phyloP scores from a whole-genome alignment of 2,329 filamentous ascomycete species.

The Fusarium tuaranense region DNA sequence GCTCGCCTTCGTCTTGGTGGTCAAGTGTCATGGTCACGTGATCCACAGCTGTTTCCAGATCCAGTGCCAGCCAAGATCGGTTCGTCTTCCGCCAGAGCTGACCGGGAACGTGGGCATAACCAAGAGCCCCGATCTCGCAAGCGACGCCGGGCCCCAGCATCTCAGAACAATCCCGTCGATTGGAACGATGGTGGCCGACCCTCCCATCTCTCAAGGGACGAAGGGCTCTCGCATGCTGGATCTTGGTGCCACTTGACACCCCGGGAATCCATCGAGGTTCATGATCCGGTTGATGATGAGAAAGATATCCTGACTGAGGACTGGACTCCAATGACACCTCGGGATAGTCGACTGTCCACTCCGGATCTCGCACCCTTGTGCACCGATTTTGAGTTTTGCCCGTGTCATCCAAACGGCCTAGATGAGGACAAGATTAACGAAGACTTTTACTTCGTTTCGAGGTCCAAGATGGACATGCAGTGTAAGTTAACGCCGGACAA shows the following conservation, averaged over 20 bases:
- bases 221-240: constrained; percentile 27
- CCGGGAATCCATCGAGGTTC: background rate
- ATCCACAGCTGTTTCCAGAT: constrained; percentile 2
- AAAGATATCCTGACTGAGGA: constrained; percentile 6
- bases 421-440: constrained; percentile 33
- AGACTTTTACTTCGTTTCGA: constrained; percentile 36
- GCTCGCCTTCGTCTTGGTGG: background rate
- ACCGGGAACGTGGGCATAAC: constrained; percentile 1
- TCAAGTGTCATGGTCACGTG: constrained; percentile 12
- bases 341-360: constrained; percentile 33
- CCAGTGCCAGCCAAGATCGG: background rate
- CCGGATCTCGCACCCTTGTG: constrained; percentile 38
- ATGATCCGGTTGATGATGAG: constrained; percentile 1
- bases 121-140: constrained; percentile 13
- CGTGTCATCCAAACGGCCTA: constrained; percentile 18
- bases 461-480: constrained; percentile 40
- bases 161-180: background rate
- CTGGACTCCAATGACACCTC: constrained; percentile 32
- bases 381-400: constrained; percentile 42
- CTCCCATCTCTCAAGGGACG: background rate
- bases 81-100: background rate
- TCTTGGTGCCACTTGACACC: constrained; percentile 34
- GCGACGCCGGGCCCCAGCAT: constrained; percentile 7
- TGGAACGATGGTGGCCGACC: background rate
- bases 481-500: constrained; percentile 22